Conservation (phyloP, 2,329 filamentous ascomycete genomes). For the Colletotrichum sublineola region DNA sequence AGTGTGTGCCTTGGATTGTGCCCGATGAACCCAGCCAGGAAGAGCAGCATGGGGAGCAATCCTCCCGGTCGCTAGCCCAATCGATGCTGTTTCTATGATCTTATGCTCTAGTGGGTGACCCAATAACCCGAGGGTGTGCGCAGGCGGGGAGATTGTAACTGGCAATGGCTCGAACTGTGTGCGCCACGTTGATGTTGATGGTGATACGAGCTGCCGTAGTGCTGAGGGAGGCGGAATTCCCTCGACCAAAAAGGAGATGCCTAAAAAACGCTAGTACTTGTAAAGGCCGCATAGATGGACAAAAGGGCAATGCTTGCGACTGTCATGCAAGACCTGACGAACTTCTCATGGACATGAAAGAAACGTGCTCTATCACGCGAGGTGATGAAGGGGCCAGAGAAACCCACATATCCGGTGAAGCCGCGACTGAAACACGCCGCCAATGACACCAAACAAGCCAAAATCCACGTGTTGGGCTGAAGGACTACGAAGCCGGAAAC, state of each 20-base stretch:
- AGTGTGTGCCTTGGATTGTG: not conserved
- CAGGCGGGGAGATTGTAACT: not conserved
- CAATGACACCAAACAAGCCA: not conserved
- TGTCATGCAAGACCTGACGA: slow-evolving; percentile 18
- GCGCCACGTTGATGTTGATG: not conserved
- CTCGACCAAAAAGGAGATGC: not conserved
- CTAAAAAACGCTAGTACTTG: not conserved
- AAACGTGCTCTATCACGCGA: not conserved
- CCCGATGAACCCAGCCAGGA: not conserved
- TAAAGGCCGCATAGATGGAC: not conserved
- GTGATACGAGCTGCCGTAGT: slow-evolving; percentile 5
- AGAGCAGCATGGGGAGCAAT: not conserved
- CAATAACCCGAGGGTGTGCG: not conserved
- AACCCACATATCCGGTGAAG: not conserved
- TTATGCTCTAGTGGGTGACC: not conserved
- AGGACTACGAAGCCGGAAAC: slow-evolving; percentile 1
- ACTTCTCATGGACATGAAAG: not conserved
- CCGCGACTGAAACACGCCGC: slow-evolving; percentile 2
- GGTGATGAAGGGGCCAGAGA: not conserved
- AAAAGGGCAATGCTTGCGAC: slow-evolving; percentile 1
- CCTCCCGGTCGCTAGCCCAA: not conserved
- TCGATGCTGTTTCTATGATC: no score
- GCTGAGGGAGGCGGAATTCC: not conserved
- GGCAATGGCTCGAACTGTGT: not conserved
- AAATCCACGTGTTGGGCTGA: slow-evolving; percentile 1